Evolutionary conservation across 257 asterid species (phyloP), one percentile per base, ranked within the genome.

Genomic region (Misopates orontium): DNA sequence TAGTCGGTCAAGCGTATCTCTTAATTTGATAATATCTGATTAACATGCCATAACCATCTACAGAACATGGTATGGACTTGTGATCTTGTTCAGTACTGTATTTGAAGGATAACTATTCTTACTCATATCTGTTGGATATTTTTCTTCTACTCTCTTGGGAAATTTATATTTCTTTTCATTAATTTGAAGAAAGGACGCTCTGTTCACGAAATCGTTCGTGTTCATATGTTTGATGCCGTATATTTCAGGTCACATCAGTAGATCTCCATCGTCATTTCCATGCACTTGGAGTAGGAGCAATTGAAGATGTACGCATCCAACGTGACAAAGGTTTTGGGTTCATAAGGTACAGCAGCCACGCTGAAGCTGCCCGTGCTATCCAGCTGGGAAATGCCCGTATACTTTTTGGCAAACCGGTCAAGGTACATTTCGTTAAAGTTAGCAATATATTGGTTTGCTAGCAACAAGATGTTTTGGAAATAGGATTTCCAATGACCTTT

Each of bases 301-400:
- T 90, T 55, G 97, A 85, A 78, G 97, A 90, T 73, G 86, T 90
- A 25, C 94, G 95, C 62, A 78, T 90, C 63, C 97, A 90, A 60
- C 72, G 90, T 62, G 96, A 87, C 83, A 90, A 85, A 82, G 96
- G 97, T 40, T 90, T 90, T 73, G 97, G 97, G 18, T 90, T 90
- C 69, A 76, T 90, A 36, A 73, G 97, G 73, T 90, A 84, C 79
- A 85, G 87, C 80, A 87, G 32, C 73, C 97, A 90, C 66, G 90
- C 83, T 63, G 97, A 87, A 77, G 95, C 97, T 60, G 96, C 95
- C 66, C 88, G 75, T 31, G 97, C 95, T 55, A 90, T 90, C 74
- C 95, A 84, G 71, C 64, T 84, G 71, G 97, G 97, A 56, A 87
- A 87, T 73, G 86, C 94, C 4, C 79, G 80, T 20, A 68, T 68